Evolutionary conservation across 2,329 filamentous ascomycete genomes (phyloP), one percentile per base, ranked within the genome.

Genomic region (Phialocephala sp.): DNA sequence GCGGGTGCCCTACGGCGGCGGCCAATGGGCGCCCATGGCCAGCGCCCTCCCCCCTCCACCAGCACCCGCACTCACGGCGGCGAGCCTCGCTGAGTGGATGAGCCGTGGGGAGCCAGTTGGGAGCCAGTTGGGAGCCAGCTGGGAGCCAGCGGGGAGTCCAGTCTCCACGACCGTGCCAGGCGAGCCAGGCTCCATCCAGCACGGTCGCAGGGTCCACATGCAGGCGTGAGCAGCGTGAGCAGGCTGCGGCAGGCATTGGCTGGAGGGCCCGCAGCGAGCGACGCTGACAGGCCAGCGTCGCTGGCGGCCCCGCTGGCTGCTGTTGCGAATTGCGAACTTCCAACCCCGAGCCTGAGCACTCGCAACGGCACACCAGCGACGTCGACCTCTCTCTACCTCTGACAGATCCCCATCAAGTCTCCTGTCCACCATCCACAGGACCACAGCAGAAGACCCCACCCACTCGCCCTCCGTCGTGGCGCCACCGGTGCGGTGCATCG

Each of bases 291-390:
- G 50, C 4, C 24, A 11, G 8, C 27, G 22, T 9, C 27, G 50
- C 12, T n/a, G 2, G 12, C 2, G n/a, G 50, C 27, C 22, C 50
- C 50, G 18, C 50, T 32, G 11, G 4, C 4, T 12, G 35, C 50
- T 54, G 50, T 54, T 54, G 50, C 50, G 50, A 32, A 54, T 22
- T 15, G 35, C 24, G 35, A 54, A 54, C 50, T n/a, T n/a, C n/a
- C n/a, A n/a, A n/a, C n/a, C n/a, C n/a, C n/a, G n/a, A n/a, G n/a
- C 50, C 12, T 32, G 22, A 35, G 24, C 22, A 18, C 18, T n/a
- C 12, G 11, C 20, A 27, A 9, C 8, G n/a, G n/a, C 18, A 27
- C 12, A n/a, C 24, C 22, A 54, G 15, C 24, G 24, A 54, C 50
- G 11, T 32, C 24, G 50, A 15, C 24, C 18, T 12, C 8, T 6